These are phyloP conservation scores for Emmonsia crescens DNA, from an alignment of 2,329 filamentous ascomycete genomes.

Conservation along the genomic window DNA sequence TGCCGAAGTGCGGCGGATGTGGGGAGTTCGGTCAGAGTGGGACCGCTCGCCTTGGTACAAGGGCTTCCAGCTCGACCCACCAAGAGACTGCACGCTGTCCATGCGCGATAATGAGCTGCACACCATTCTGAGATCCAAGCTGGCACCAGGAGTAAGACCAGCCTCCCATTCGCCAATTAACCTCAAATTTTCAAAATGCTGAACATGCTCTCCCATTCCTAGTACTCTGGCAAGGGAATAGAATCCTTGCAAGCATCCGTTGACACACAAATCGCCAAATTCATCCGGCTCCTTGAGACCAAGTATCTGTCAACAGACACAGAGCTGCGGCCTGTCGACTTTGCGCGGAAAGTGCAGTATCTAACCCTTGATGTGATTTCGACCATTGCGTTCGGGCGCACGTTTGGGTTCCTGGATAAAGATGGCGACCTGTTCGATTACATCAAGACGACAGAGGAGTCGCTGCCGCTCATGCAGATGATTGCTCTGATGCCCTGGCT, in stretches of 20 bases:
- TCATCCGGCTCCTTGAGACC: slow-evolving; percentile 39
- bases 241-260: slow-evolving; percentile 40
- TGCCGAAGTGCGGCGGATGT: slow-evolving; percentile 1
- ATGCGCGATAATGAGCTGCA: background rate
- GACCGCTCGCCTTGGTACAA: slow-evolving; percentile 6
- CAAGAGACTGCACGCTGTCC: slow-evolving; percentile 1
- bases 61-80: slow-evolving; percentile 4
- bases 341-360: slow-evolving; percentile 40
- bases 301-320: slow-evolving; percentile 33
- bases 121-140: slow-evolving; percentile 2
- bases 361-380: slow-evolving; percentile 49
- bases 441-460: slow-evolving; percentile 22
- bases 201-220: background rate
- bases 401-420: slow-evolving; percentile 37
- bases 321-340: slow-evolving; percentile 29
- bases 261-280: slow-evolving; percentile 37
- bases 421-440: slow-evolving; percentile 35
- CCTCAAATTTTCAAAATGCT: background rate
- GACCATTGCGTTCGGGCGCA: slow-evolving; percentile 41
- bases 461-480: slow-evolving; percentile 13
- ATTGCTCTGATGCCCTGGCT: slow-evolving; percentile 12
- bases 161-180: background rate
- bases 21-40: slow-evolving; percentile 5
- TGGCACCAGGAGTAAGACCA: slow-evolving; percentile 3
- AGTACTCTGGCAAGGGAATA: slow-evolving; percentile 47